These are phyloP conservation scores for Colletotrichum phormii DNA, from an alignment of 2,329 filamentous ascomycete genomes.

Conservation along the genomic window DNA sequence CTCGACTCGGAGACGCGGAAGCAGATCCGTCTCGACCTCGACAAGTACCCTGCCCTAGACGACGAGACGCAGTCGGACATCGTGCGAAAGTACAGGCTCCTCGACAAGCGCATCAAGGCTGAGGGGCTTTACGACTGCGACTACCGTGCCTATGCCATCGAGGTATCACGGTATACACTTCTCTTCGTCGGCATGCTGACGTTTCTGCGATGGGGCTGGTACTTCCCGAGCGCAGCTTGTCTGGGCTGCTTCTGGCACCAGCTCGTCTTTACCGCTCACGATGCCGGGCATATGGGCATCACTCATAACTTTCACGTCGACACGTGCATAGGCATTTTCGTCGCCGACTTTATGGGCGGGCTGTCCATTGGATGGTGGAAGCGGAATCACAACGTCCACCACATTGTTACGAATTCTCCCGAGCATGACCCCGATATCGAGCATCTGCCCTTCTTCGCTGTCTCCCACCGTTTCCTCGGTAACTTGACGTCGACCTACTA, in stretches of 20 bases:
- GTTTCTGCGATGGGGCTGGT: conserved; percentile 74
- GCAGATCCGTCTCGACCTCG: conserved; percentile 79
- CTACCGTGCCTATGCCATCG: conserved; percentile 82
- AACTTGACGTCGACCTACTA: conserved; percentile 86
- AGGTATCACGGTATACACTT: conserved; percentile 77
- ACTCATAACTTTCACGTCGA: conserved; percentile 90
- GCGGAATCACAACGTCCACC: conserved; percentile 93
- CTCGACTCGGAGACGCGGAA: conserved; percentile 80
- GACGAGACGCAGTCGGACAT: conserved; percentile 79
- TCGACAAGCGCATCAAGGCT: conserved; percentile 77
- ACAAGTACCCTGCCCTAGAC: conserved; percentile 86
- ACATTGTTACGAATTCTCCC: conserved; percentile 93
- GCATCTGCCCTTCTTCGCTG: conserved; percentile 89
- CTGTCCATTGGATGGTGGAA: conserved; percentile 98
- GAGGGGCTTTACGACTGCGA: conserved; percentile 88
- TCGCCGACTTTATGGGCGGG: conserved; percentile 90
- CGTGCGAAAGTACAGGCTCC: conserved; percentile 81
- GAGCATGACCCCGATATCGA: conserved; percentile 97
- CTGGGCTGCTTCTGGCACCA: conserved; percentile 94
- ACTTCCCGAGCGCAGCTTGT: conserved; percentile 75
- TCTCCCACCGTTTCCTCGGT: conserved; percentile 83
- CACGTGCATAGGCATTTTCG: conserved; percentile 86
- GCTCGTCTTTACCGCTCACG: conserved; percentile 91
- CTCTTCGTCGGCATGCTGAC: conserved; percentile 73
- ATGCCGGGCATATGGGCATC: conserved; percentile 97